A percentile compares a stretch with the other conserved stretches of the same genome.
These are phyloP conservation scores for Pseudopyricularia javanii DNA, from an alignment of 2,329 filamentous ascomycete genomes.

Conservation along the genomic window DNA sequence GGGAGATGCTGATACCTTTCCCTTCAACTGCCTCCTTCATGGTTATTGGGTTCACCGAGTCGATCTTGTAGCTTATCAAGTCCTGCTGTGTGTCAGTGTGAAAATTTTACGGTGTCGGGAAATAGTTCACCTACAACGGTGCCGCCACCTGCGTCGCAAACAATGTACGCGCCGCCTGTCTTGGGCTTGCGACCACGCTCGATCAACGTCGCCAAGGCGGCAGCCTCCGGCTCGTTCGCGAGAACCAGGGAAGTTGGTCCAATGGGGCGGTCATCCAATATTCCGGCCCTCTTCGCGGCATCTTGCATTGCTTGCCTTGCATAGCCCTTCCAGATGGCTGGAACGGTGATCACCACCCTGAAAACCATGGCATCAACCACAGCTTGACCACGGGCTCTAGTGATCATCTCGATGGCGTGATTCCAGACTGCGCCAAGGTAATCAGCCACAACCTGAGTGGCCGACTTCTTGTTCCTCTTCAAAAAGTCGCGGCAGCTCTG, in stretches of 20 bases:
- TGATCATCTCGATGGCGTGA: constrained; percentile 15
- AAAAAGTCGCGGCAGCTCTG: background rate
- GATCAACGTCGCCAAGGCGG: constrained; percentile 21
- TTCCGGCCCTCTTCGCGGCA: constrained; percentile 20
- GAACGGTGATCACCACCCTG: constrained; percentile 25
- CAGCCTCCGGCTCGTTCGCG: constrained; percentile 30
- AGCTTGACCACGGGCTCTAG: constrained; percentile 7
- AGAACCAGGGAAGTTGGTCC: constrained; percentile 19
- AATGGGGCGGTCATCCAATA: constrained; percentile 13
- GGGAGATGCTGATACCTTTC: constrained; percentile 12
- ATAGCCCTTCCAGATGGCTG: constrained; percentile 30
- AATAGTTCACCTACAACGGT: constrained; percentile 10
- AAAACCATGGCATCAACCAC: constrained; percentile 13
- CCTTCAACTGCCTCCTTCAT: constrained; percentile 24
- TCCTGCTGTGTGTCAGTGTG: constrained; percentile 16
- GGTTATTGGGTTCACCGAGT: constrained; percentile 9
- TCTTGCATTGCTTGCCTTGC: constrained; percentile 21
- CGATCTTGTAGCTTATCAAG: constrained; percentile 24
- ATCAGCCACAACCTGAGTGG: constrained; percentile 14
- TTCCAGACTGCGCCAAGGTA: constrained; percentile 21
- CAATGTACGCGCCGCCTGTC: constrained; percentile 9
- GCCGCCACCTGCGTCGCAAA: constrained; percentile 15
- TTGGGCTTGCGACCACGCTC: constrained; percentile 9
- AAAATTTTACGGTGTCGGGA: background rate
- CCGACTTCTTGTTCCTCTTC: constrained; percentile 6